Conservation (phyloP, 768 basidiomycete genomes). For the Pleurotus djamor region DNA sequence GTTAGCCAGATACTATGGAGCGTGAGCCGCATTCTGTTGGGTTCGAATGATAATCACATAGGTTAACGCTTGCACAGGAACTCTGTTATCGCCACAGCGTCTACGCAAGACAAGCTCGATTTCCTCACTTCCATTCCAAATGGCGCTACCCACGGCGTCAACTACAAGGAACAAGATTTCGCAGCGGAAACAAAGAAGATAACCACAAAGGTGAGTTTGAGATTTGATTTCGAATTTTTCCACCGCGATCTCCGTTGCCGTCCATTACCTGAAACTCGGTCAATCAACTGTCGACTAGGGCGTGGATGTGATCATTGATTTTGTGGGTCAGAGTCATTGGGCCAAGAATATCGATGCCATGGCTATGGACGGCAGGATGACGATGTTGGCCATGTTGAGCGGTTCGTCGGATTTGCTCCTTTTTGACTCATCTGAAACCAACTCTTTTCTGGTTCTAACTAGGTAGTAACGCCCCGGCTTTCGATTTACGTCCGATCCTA, state of each 20-base stretch:
- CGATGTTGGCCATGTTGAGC: constrained; percentile 60
- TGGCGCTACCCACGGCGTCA: constrained; percentile 74
- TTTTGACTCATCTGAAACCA: background rate
- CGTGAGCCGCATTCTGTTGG: constrained; percentile 48
- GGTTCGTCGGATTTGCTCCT: constrained; percentile 37
- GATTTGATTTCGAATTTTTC: no score
- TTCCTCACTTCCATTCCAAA: constrained; percentile 67
- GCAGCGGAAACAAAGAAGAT: constrained; percentile 65
- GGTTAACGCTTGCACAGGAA: constrained; percentile 33
- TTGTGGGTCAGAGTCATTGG: constrained; percentile 77
- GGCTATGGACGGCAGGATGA: constrained; percentile 75
- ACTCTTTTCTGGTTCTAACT: constrained; percentile 14
- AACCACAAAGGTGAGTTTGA: constrained; percentile 30
- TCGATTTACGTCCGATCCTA: constrained; percentile 66
- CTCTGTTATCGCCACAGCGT: constrained; percentile 83
- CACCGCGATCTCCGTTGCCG: background rate
- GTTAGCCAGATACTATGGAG: constrained; percentile 69
- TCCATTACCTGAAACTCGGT: background rate
- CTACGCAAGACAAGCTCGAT: constrained; percentile 77
- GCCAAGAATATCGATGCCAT: constrained; percentile 68
- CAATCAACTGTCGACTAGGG: constrained; percentile 48
- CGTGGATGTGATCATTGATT: constrained; percentile 83
- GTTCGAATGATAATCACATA: background rate
- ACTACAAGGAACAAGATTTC: constrained; percentile 87
- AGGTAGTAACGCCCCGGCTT: constrained; percentile 51